Evolutionary conservation across 2,329 filamentous ascomycete species (phyloP).

Genomic region (Venturia aucupariae): DNA sequence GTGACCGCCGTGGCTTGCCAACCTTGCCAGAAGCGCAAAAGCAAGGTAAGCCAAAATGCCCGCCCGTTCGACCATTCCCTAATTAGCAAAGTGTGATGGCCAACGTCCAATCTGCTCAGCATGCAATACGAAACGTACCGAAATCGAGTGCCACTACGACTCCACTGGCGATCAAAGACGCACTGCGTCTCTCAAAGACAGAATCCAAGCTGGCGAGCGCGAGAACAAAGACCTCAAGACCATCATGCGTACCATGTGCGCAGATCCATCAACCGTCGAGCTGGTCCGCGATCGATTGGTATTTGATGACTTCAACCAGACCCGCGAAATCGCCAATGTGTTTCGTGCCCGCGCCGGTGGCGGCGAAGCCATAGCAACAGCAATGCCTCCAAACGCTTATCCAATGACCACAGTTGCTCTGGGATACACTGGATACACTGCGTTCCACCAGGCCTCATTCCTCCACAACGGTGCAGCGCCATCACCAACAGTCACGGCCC

Average conservation of each 20-base stretch:
- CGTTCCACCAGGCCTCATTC: background rate
- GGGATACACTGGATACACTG: background rate
- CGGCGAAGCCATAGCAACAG: background rate
- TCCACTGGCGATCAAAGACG: constrained; percentile 17
- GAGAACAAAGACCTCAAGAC: background rate
- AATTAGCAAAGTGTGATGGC: constrained; percentile 16
- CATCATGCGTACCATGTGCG: constrained; percentile 1
- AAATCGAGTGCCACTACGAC: constrained; percentile 17
- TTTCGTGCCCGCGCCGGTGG: background rate
- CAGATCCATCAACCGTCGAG: background rate
- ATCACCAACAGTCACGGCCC: background rate
- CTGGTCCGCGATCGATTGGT: background rate
- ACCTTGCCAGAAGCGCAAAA: constrained; percentile 14
- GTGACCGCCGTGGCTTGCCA: constrained; percentile 12
- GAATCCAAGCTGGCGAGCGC: constrained; percentile 11
- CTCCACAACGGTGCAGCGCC: background rate
- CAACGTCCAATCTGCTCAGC: constrained; percentile 16
- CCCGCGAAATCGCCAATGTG: background rate
- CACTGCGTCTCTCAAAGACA: constrained; percentile 17
- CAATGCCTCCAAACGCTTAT: background rate
- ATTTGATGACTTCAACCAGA: background rate
- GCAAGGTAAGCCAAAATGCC: constrained; percentile 4
- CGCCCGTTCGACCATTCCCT: background rate
- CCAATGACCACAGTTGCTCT: background rate
- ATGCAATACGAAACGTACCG: constrained; percentile 15